Conservation (phyloP, 805 yeast species). For the Alloascoidea africana region DNA sequence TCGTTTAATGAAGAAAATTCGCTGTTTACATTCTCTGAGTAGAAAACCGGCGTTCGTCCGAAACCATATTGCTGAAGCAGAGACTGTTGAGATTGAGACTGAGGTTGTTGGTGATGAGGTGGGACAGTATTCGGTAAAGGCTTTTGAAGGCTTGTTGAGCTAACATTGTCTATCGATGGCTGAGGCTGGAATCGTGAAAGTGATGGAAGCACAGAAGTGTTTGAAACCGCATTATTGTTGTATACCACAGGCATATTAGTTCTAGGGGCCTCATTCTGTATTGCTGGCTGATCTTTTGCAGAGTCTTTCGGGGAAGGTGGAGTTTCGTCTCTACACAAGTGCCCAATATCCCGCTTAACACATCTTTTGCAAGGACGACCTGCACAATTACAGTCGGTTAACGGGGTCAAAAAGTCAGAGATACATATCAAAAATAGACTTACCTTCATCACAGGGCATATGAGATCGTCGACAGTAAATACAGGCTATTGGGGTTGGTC, state of each 20-base stretch:
- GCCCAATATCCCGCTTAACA: constrained; percentile 75
- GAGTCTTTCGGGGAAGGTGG: constrained; percentile 4
- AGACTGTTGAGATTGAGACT: constrained; percentile 18
- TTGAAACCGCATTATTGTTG: no score
- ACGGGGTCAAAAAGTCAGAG: background rate
- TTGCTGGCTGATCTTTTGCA: no score
- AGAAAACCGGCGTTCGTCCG: constrained; percentile 63
- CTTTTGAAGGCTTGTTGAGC: background rate
- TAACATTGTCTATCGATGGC: constrained; percentile 1
- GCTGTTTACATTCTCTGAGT: constrained; percentile 84
- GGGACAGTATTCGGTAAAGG: background rate
- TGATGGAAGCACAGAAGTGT: no score
- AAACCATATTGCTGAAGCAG: no score
- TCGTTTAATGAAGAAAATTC: constrained; percentile 86
- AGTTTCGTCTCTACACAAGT: constrained; percentile 69
- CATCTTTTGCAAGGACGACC: constrained; percentile 71
- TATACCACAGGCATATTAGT: no score
- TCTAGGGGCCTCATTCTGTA: no score
- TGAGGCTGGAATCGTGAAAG: no score
- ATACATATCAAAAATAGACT: background rate
- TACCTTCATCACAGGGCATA: constrained; percentile 74
- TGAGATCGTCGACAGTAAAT: constrained; percentile 87
- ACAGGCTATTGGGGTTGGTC: constrained; percentile 37
- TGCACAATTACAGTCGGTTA: constrained; percentile 6
- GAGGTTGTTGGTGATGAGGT: constrained; percentile 3